A percentile compares a stretch with the other conserved stretches of the same genome.
Evolutionary conservation across 2,329 filamentous ascomycete genomes (phyloP).

Genomic region (Gremmenia infestans): DNA sequence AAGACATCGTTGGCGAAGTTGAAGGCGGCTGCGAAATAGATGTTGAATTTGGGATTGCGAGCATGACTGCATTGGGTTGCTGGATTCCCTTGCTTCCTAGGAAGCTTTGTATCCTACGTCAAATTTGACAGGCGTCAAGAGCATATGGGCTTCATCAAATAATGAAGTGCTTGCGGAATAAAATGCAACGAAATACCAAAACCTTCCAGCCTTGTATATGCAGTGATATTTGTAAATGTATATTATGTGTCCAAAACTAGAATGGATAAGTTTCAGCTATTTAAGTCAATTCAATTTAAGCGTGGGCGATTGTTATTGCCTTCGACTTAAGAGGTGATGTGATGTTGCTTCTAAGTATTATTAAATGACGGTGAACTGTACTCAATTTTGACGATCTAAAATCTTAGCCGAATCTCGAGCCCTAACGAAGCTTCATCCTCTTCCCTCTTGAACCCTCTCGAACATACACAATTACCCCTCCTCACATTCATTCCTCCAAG

Average conservation of each 20-base stretch:
- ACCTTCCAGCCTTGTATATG: not conserved
- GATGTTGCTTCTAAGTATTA: too few species aligned
- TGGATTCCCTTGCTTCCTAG: constrained; percentile 53
- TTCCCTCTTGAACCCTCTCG: constrained; percentile 5
- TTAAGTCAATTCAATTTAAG: too few species aligned
- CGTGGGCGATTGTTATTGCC: not conserved
- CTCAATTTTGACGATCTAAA: constrained; percentile 7
- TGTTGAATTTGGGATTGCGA: constrained; percentile 38
- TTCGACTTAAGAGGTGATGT: too few species aligned
- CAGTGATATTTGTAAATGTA: not conserved
- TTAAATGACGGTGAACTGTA: too few species aligned
- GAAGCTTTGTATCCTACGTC: constrained; percentile 62
- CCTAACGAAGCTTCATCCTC: constrained; percentile 13
- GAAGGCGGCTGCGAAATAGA: constrained; percentile 69
- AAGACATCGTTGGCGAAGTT: constrained; percentile 94
- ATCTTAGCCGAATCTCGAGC: constrained; percentile 23
- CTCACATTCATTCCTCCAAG: constrained; percentile 3
- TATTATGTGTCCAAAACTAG: not conserved
- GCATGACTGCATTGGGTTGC: constrained; percentile 48
- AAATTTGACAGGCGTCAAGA: constrained; percentile 58
- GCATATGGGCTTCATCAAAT: constrained; percentile 55
- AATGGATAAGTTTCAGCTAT: not conserved
- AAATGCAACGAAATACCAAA: constrained; percentile 21
- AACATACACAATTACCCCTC: constrained; percentile 5
- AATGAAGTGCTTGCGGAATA: constrained; percentile 16